Base-by-base conservation (phyloP, 257 asterid genomes). In the Solanum phureja region DNA sequence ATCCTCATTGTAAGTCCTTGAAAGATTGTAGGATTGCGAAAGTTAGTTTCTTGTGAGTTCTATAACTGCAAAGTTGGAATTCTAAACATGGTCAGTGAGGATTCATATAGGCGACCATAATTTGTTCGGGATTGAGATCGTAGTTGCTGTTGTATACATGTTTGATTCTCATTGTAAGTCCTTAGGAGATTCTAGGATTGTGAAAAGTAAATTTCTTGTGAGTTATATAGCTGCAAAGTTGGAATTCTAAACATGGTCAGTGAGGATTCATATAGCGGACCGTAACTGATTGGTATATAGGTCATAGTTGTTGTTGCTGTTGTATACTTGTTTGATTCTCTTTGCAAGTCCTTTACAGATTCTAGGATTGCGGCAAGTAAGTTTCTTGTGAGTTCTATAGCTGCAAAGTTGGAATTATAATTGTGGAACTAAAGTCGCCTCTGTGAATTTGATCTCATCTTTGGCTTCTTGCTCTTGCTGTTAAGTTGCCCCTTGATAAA, bases 401-500 rank as follows among this genome's bases (percentile, higher is more conserved):
- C 27, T 11, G 58, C 87, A 11, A 42, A 29, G 85, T 31, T 16
- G 5, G 6, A 8, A 37, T 1, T 33, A 1, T 68, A 42, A 31
- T 49, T 82, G 21, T 66, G 3, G 38, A 42, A 14, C 35, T 66
- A 27, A 9, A 42, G n/a, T 79, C 83, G 3, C n/a, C 12, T 76
- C 12, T 40, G 23, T 40, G 23, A 4, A 44, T 12, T 44, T 44
- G 64, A 79, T 79, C 38, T 79, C 24, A 27, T 44, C 16, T 2
- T 29, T 81, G 69, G 23, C 27, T 46, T 81, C 29, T 81, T 2
- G 42, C 40, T 29, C 11, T 49, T 81, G 85, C 68, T 29, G 68
- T 81, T 81, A 46, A 46, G 29, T 46, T 27, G 44, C 68, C 11
- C 62, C 68, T 76, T 79, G 9, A 81, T 46, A 81, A 81, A 81